phyloP scores from a whole-genome alignment of 176 grass and related monocot species.

The Stipa capillata region DNA sequence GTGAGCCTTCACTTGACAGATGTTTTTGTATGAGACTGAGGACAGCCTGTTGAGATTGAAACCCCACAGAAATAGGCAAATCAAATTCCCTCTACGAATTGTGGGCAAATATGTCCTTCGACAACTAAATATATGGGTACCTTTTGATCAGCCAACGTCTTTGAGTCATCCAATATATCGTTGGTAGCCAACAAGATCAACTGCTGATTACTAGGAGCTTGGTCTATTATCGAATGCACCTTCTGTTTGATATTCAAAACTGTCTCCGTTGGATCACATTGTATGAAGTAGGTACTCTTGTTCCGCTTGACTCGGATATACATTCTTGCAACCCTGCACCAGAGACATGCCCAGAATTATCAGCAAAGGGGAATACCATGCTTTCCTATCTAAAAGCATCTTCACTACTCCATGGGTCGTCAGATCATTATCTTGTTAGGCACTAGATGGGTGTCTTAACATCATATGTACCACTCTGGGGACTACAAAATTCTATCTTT shows the following conservation, averaged over 20 bases:
- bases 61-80: too few relatives aligned
- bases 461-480: not conserved
- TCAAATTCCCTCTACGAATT: not conserved
- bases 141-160: not conserved
- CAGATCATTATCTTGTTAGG: not conserved
- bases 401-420: not conserved
- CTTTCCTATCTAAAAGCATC: not conserved
- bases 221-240: conserved; percentile 48
- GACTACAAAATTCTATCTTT: not conserved
- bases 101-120: not conserved
- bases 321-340: conserved; percentile 55
- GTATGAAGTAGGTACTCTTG: conserved; percentile 76
- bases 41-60: too few relatives aligned
- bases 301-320: conserved; percentile 80
- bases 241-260: conserved; percentile 67
- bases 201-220: conserved; percentile 37
- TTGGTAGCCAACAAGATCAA: conserved; percentile 43
- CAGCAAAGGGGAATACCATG: not conserved
- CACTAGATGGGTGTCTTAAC: not conserved
- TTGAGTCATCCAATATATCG: not conserved
- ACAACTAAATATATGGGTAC: not conserved
- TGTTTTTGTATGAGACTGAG: too few relatives aligned
- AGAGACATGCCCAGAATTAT: not conserved
- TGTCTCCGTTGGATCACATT: conserved; percentile 67
- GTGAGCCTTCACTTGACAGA: too few relatives aligned